phyloP scores from a whole-genome alignment of 495 filamentous ascomycete species.

The Sordaria brevicollis region DNA sequence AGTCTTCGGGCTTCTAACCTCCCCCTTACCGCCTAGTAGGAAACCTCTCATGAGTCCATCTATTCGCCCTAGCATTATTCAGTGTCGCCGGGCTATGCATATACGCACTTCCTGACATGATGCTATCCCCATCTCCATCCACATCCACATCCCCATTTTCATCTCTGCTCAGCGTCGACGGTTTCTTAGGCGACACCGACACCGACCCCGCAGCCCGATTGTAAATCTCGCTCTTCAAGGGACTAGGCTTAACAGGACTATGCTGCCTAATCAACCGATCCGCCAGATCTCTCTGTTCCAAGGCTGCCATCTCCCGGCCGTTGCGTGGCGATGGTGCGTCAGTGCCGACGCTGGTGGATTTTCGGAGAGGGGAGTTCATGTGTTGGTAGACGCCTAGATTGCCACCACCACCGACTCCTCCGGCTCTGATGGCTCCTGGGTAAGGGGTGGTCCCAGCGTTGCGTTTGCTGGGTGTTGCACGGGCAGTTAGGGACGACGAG shows the following conservation, averaged over 20 bases:
- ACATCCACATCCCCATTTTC: background rate
- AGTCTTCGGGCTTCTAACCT: background rate
- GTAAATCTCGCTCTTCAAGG: background rate
- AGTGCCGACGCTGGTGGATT: slow-evolving; percentile 38
- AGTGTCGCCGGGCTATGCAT: slow-evolving; percentile 16
- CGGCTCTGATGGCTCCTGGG: no score
- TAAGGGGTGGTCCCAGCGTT: slow-evolving; percentile 2
- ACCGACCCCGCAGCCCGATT: background rate
- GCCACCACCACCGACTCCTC: slow-evolving; percentile 56
- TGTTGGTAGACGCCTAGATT: slow-evolving; percentile 72
- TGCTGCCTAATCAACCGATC: slow-evolving; percentile 19
- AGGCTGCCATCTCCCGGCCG: slow-evolving; percentile 41
- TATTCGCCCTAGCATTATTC: slow-evolving; percentile 14
- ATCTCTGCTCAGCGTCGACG: background rate
- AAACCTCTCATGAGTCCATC: slow-evolving; percentile 31
- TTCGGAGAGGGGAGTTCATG: slow-evolving; percentile 71
- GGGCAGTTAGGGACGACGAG: background rate
- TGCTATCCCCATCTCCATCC: background rate
- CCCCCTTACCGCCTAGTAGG: slow-evolving; percentile 21
- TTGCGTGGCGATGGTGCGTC: slow-evolving; percentile 34
- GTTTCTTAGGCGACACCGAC: background rate
- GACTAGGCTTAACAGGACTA: slow-evolving; percentile 16
- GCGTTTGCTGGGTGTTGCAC: background rate
- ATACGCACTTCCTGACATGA: background rate
- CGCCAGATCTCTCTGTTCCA: slow-evolving; percentile 32